A percentile compares a stretch with the other conserved stretches of the same genome.
Evolutionary conservation across 2,329 filamentous ascomycete species (phyloP).

Genomic region (Verticillium dahliae): DNA sequence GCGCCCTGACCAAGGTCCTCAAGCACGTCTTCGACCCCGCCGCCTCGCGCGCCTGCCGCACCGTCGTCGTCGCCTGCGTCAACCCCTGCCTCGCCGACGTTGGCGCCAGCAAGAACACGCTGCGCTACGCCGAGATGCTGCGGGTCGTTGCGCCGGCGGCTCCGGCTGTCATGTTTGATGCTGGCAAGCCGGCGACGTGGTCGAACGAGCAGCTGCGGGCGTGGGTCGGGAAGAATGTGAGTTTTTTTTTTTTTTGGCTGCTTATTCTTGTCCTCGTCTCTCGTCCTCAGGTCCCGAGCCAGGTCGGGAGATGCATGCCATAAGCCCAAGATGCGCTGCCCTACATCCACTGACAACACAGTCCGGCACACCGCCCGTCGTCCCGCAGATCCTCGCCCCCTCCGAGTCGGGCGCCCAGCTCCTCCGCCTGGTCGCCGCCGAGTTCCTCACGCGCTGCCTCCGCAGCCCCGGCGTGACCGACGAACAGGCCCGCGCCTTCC

Average conservation of each 20-base stretch:
- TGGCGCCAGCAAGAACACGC: conserved; percentile 37
- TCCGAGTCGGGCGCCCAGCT: conserved; percentile 33
- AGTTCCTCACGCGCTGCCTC: conserved; percentile 33
- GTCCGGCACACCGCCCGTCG: conserved; percentile 31
- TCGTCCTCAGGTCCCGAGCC: too few relatives aligned
- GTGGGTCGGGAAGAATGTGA: conserved; percentile 34
- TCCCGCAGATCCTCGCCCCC: conserved; percentile 26
- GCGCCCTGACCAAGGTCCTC: conserved; percentile 37
- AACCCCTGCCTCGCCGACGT: conserved; percentile 38
- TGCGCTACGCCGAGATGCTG: conserved; percentile 42
- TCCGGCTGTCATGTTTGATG: conserved; percentile 15
- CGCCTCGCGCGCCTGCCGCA: conserved; percentile 29
- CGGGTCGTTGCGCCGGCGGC: conserved; percentile 27
- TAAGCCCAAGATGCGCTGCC: too few relatives aligned
- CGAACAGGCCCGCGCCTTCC: conserved; percentile 34
- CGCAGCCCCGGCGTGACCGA: conserved; percentile 24
- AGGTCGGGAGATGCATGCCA: too few relatives aligned
- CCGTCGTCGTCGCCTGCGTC: conserved; percentile 38
- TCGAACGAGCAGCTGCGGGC: conserved; percentile 26
- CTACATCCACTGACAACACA: conserved; percentile 10
- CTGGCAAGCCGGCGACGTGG: conserved; percentile 28
- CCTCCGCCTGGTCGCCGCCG: conserved; percentile 28
- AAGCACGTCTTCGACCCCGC: conserved; percentile 43
- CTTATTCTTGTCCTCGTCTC: too few relatives aligned
- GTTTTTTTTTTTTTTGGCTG: conserved; percentile 6